Conservation (phyloP, 2,329 filamentous ascomycete species). For the Botrytis fabae region DNA sequence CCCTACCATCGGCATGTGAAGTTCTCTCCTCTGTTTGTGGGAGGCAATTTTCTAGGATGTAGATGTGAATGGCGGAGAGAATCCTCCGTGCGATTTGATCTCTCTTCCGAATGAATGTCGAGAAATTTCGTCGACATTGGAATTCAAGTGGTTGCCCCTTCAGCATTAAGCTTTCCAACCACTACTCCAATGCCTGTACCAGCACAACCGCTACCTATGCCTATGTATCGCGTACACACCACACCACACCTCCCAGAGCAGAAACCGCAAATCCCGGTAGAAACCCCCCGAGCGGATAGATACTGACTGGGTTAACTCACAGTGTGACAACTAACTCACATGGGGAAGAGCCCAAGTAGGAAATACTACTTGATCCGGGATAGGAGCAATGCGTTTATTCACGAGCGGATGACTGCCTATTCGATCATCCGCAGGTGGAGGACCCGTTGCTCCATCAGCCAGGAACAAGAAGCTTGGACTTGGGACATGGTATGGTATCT, state of each 20-base stretch:
- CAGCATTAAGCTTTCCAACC: background rate
- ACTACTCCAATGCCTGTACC: background rate
- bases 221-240: background rate
- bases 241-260: background rate
- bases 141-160: background rate
- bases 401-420: background rate
- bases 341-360: background rate
- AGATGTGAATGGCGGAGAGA: background rate
- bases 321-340: background rate
- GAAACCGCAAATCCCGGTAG: background rate
- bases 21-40: background rate
- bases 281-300: slow-evolving; percentile 6
- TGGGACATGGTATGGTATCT: background rate
- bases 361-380: background rate
- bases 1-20: background rate
- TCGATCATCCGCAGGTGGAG: background rate
- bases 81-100: background rate
- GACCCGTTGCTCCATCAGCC: slow-evolving; percentile 1
- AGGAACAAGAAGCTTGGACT: slow-evolving; percentile 15
- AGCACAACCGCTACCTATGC: background rate
- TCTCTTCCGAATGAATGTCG: too few species aligned
- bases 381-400: background rate
- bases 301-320: too few species aligned
- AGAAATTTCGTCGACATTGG: background rate
- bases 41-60: background rate